phyloP scores from a whole-genome alignment of 139 green algal genomes.

The Chlorella sp. region DNA sequence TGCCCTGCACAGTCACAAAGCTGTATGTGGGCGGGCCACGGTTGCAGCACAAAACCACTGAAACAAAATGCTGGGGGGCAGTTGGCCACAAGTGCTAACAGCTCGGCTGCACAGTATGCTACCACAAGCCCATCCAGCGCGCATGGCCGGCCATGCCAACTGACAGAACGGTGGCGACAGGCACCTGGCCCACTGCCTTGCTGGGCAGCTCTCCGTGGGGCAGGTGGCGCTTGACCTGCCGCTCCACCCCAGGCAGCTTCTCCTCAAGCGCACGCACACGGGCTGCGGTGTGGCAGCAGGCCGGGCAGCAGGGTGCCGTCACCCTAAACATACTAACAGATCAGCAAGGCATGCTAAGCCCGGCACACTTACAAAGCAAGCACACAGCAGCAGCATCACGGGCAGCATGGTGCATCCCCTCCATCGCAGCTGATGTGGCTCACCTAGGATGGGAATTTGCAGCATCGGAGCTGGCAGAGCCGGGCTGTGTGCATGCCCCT shows the following conservation, averaged over 20 bases:
- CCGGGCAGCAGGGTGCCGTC: neutral
- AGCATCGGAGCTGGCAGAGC: neutral
- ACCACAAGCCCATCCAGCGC: neutral
- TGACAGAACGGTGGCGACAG: neutral
- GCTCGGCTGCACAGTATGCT: neutral
- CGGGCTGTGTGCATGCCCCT: neutral
- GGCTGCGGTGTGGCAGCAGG: neutral
- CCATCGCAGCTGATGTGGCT: neutral
- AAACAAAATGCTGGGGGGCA: too few relatives aligned
- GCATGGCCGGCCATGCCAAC: neutral
- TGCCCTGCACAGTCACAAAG: constrained; percentile 44
- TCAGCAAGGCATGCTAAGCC: neutral
- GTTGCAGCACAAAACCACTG: neutral
- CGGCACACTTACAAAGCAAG: too few relatives aligned
- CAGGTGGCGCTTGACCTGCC: constrained; percentile 48
- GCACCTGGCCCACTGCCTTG: constrained; percentile 41
- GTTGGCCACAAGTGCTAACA: too few relatives aligned
- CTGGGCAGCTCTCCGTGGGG: constrained; percentile 27
- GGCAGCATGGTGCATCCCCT: too few relatives aligned
- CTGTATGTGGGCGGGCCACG: neutral
- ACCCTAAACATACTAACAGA: too few relatives aligned
- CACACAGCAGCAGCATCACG: too few relatives aligned
- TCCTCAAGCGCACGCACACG: constrained; percentile 71
- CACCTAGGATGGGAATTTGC: constrained; percentile 44
- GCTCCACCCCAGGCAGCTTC: constrained; percentile 52